Base-by-base conservation (phyloP, 768 basidiomycete species). In the Guyanaporus albipodus region DNA sequence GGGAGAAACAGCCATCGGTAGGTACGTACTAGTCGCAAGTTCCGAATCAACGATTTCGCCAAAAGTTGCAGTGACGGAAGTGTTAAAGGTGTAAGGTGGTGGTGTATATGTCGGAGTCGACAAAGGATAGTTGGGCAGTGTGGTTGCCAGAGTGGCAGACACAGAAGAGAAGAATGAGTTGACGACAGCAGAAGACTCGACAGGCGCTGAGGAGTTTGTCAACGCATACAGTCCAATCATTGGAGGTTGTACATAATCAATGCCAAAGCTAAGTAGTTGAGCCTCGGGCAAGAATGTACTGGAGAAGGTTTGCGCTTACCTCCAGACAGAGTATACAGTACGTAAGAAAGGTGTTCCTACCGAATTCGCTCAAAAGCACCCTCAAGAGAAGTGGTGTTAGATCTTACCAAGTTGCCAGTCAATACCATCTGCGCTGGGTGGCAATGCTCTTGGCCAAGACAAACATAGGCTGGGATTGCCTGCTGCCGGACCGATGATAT, bases 341-440 rank as follows among this genome's bases (percentile, higher is more conserved):
- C 82, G 74, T 44, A 91, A 58, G 61, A 90, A 90, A 0, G 83
- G 73, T 1, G 76, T 62, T 18, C 85, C 84, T 83, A 44, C 5
- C 18, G 2, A 50, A 36, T 19, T 26, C 6, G 22, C 56, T 17
- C 24, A 32, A 28, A 44, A 35, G 1, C 8, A 5, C 14, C 11
- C 28, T 18, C 8, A 26, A 7, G 15, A 10, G 28, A 12, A 36
- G 3, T 1, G 24, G 11, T 14, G 9, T 4, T 10, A 15, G 6
- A n/a, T 49, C 65, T 22, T 53, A 83, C 85, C 87, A 39, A 91
- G 71, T 62, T 89, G 85, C 88, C 88, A 91, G 57, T 91, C 88
- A 42, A 91, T 75, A 12, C 85, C 88, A 62, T 89, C 83, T 12
- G 80, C 52, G 47, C 73, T 83, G 0, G 86, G 88, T 8, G 80